Evolutionary conservation across 257 asterid genomes (phyloP).

Genomic region (Phtheirospermum japonicum): DNA sequence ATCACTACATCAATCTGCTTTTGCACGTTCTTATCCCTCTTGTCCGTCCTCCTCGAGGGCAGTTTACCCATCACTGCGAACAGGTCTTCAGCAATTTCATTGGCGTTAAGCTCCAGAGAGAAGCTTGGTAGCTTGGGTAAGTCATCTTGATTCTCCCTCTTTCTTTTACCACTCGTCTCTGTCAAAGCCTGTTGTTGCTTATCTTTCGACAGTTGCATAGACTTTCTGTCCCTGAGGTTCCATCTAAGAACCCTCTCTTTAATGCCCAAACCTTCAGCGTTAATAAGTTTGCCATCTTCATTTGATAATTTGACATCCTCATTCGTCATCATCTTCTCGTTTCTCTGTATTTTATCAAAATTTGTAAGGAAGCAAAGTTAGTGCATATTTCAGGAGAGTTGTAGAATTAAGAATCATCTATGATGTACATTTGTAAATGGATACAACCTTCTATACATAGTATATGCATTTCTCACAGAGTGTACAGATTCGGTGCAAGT

Average conservation of each 20-base stretch:
- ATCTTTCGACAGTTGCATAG: no score
- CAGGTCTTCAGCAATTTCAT: background rate
- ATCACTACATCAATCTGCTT: conserved; percentile 15
- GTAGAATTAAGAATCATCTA: background rate
- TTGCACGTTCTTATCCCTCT: background rate
- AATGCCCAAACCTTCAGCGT: background rate
- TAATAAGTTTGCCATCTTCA: background rate
- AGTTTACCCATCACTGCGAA: background rate
- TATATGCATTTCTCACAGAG: background rate
- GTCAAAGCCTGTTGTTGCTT: no score
- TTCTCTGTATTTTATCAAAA: background rate
- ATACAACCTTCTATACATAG: background rate
- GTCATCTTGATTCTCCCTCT: no score
- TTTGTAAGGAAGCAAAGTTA: no score
- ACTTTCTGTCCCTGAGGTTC: no score
- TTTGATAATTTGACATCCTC: no score
- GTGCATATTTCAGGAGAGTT: no score
- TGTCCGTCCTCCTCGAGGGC: background rate
- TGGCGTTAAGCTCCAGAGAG: background rate
- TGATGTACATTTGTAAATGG: background rate
- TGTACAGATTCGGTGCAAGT: no score
- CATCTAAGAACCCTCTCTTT: background rate
- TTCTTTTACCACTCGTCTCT: no score
- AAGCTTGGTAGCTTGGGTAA: background rate
- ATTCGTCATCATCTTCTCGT: background rate